phyloP scores from a whole-genome alignment of 139 green algal species.

The Coelastrella sp. region DNA sequence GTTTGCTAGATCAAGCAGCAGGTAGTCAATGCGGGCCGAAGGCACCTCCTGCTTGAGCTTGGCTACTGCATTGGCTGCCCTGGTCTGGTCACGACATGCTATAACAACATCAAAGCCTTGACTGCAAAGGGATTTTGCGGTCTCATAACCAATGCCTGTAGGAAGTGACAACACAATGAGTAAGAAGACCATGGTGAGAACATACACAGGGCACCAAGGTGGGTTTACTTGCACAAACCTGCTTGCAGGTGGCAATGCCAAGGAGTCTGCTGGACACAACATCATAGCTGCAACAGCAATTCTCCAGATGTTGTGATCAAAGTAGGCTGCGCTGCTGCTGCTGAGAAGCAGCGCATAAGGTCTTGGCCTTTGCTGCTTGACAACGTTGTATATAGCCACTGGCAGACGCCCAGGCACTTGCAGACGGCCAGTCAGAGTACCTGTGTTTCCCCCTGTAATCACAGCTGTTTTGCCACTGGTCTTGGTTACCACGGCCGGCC shows the following conservation, averaged over 20 bases:
- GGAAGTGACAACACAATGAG: background rate
- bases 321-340: background rate
- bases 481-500: background rate
- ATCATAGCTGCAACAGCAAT: too few species aligned
- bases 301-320: too few species aligned
- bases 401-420: too few species aligned
- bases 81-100: slow-evolving; percentile 66
- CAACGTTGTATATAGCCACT: too few species aligned
- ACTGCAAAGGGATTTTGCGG: slow-evolving; percentile 65
- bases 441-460: slow-evolving; percentile 67
- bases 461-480: slow-evolving; percentile 13
- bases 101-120: slow-evolving; percentile 75
- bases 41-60: slow-evolving; percentile 63
- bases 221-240: too few species aligned
- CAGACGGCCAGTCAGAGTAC: background rate
- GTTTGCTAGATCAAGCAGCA: slow-evolving; percentile 73
- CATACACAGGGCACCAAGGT: too few species aligned
- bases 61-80: slow-evolving; percentile 58
- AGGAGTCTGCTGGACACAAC: too few species aligned
- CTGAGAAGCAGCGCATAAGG: background rate
- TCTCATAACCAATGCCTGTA: slow-evolving; percentile 82
- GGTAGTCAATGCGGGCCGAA: slow-evolving; percentile 51
- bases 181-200: background rate
- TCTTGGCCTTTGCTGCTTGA: background rate
- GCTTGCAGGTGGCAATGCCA: too few species aligned